Evolutionary conservation across 2,329 filamentous ascomycete genomes (phyloP).

Genomic region (Colletotrichum godetiae): DNA sequence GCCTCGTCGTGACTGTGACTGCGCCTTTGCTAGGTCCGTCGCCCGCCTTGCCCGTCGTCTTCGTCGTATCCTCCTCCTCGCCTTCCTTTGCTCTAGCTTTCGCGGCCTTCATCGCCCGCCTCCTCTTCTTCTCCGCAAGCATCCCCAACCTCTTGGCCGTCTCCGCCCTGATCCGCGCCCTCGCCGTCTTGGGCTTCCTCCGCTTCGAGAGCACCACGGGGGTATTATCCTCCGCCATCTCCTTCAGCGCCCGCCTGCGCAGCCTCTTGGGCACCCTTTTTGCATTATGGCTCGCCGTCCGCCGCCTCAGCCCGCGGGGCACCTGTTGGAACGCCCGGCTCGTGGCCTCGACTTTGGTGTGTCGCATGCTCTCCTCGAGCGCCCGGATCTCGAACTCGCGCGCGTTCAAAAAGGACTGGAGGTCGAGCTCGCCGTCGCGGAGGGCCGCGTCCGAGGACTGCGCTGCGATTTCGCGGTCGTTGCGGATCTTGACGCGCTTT

Average conservation of each 20-base stretch:
- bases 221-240: constrained; percentile 93
- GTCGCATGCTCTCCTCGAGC: constrained; percentile 83
- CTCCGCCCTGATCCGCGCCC: constrained; percentile 75
- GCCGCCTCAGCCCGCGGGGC: constrained; percentile 82
- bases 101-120: constrained; percentile 51
- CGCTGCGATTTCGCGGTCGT: constrained; percentile 61
- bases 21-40: constrained; percentile 39
- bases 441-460: constrained; percentile 63
- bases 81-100: constrained; percentile 48
- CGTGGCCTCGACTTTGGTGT: constrained; percentile 70
- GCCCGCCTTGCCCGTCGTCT: constrained; percentile 17
- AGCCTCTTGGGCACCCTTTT: constrained; percentile 87
- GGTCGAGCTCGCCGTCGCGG: constrained; percentile 82
- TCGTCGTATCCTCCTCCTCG: constrained; percentile 38
- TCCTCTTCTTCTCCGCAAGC: constrained; percentile 67
- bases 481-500: constrained; percentile 59
- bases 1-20: constrained; percentile 51
- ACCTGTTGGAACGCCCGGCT: constrained; percentile 91
- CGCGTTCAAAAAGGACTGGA: constrained; percentile 84
- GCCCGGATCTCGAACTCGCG: constrained; percentile 91
- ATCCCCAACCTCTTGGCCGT: constrained; percentile 78
- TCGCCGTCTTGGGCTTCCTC: constrained; percentile 69
- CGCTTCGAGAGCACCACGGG: constrained; percentile 77
- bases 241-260: constrained; percentile 72
- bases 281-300: constrained; percentile 95